Evolutionary conservation across 1,139 yeast genomes (phyloP).

Genomic region (Maudiozyma humilis): DNA sequence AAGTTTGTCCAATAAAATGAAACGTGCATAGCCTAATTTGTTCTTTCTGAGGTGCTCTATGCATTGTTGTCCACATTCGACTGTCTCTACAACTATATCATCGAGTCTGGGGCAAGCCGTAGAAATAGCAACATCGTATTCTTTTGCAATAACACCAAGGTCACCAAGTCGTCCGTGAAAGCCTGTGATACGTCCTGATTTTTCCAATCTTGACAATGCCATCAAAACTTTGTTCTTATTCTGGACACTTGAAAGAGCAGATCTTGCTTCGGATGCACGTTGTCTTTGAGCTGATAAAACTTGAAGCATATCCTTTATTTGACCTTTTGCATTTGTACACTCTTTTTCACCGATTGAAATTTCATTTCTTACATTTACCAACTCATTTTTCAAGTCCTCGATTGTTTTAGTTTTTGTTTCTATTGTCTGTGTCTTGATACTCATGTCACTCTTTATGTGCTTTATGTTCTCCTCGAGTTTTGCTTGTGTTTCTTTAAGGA

Average conservation of each 20-base stretch:
- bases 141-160: conserved; percentile 77
- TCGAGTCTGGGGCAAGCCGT: conserved; percentile 91
- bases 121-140: conserved; percentile 86
- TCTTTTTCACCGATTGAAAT: conserved; percentile 53
- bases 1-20: conserved; percentile 70
- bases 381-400: conserved; percentile 37
- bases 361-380: conserved; percentile 45
- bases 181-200: conserved; percentile 78
- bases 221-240: conserved; percentile 68
- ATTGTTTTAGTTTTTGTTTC: conserved; percentile 44
- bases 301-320: conserved; percentile 45
- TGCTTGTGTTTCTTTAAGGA: conserved; percentile 39
- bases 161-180: conserved; percentile 89
- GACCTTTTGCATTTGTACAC: conserved; percentile 40
- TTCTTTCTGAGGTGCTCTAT: conserved; percentile 79
- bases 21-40: conserved; percentile 82
- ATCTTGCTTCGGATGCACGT: conserved; percentile 56
- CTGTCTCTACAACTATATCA: conserved; percentile 90
- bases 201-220: conserved; percentile 60
- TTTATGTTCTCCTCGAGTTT: conserved; percentile 39
- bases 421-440: conserved; percentile 45
- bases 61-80: conserved; percentile 87
- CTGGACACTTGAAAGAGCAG: conserved; percentile 47
- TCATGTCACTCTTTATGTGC: conserved; percentile 42
- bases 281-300: conserved; percentile 52